Evolutionary conservation across 2,329 filamentous ascomycete species (phyloP), one percentile per base, ranked within the genome.

Genomic region (Colletotrichum sp.): DNA sequence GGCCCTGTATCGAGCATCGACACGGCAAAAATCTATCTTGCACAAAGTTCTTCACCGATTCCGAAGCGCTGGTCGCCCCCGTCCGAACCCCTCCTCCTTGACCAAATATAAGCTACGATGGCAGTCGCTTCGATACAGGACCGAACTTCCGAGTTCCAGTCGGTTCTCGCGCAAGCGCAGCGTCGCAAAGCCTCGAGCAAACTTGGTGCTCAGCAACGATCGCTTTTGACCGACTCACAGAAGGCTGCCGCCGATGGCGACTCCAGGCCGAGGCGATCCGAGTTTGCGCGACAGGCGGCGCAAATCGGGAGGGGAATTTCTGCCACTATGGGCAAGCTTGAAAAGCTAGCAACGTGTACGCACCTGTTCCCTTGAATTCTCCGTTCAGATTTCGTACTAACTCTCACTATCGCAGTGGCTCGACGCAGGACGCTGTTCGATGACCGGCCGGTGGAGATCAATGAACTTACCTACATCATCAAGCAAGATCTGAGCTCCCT

Each of bases 351-450:
- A 76, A 95, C 98, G 84, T 88, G 93, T 94, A 85, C 81, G 91
- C 87, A 32, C 15, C 60, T 38, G 21, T 16, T 24, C 8, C 36
- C 18, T n/a, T 15, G 3, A 8, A n/a, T 43, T 30, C 30, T 10
- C 24, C 9, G 9, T 48, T 21, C 58, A 62, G 26, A 36, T 12
- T 56, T 52, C 52, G 48, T 58, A 18, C 71, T 78, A n/a, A 75
- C 66, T n/a, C 15, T 30, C 7, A 13, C 3, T 34, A n/a, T 34
- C 13, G 30, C 76, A 94, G 93, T 99, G 83, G 97, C 97, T n/a
- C 96, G 96, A 85, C 93, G 96, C 81, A 97, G 98, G 86, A 98
- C 97, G 12, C 92, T 99, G 58, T 99, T 99, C 83, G 97, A 99
- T 84, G 97, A 99, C 87, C 92, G 95, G 83, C 96, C 97, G 0